Percentiles rank a stretch among this genome's conserved stretches.
These are phyloP conservation scores for Candida buenavistaensis DNA, from an alignment of 1,139 yeast species.

Conservation along the genomic window DNA sequence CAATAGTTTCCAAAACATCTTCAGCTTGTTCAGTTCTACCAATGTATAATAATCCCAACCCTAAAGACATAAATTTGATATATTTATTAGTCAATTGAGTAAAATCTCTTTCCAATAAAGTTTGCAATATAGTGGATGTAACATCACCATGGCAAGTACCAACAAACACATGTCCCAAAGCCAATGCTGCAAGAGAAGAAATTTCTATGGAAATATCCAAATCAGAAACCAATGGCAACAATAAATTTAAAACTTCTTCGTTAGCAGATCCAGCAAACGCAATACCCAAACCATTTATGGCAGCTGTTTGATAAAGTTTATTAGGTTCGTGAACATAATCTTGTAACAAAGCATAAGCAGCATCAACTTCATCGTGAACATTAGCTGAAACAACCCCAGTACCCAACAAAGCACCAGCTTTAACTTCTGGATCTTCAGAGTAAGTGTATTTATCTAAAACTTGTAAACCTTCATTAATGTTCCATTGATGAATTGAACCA, in stretches of 20 bases:
- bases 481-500: constrained; percentile 92
- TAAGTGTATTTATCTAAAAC: constrained; percentile 85
- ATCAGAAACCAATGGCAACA: constrained; percentile 88
- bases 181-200: constrained; percentile 83
- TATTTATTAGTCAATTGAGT: constrained; percentile 80
- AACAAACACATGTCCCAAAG: constrained; percentile 91
- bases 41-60: constrained; percentile 88
- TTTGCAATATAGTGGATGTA: constrained; percentile 85
- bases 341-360: constrained; percentile 81
- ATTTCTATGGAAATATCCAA: constrained; percentile 72
- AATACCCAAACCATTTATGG: constrained; percentile 88
- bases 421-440: constrained; percentile 81
- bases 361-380: constrained; percentile 94
- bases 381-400: constrained; percentile 94
- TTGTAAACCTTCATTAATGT: constrained; percentile 84
- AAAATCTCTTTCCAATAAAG: constrained; percentile 81
- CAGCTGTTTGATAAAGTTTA: constrained; percentile 67
- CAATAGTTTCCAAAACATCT: constrained; percentile 90
- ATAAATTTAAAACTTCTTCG: constrained; percentile 74
- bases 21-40: constrained; percentile 95
- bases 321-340: constrained; percentile 64
- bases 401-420: constrained; percentile 96
- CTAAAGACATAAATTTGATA: constrained; percentile 88
- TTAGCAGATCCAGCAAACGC: constrained; percentile 95
- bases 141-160: constrained; percentile 96